A percentile compares a stretch with the other conserved stretches of the same genome.
phyloP scores from a whole-genome alignment of 1,284 basidiomycete genomes.

The Marasmius oreades region DNA sequence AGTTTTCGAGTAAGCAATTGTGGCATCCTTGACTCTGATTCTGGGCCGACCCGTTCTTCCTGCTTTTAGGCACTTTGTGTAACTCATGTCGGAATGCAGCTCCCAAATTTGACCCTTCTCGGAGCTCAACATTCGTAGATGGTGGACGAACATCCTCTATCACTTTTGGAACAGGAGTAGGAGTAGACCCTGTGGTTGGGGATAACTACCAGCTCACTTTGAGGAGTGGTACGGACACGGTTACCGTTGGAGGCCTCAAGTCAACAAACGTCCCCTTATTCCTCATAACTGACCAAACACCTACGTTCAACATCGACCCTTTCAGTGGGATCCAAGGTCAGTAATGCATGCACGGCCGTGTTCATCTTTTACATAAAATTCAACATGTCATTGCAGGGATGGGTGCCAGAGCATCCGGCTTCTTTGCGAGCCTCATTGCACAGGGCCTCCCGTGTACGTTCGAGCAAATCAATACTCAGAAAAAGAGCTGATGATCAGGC shows the following conservation, averaged over 20 bases:
- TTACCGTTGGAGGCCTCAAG: slow-evolving; percentile 15
- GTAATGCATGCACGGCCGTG: background rate
- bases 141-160: slow-evolving; percentile 35
- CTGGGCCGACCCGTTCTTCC: slow-evolving; percentile 2
- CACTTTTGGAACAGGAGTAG: slow-evolving; percentile 51
- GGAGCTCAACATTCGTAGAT: slow-evolving; percentile 49
- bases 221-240: slow-evolving; percentile 12
- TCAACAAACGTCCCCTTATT: slow-evolving; percentile 11
- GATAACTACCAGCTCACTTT: slow-evolving; percentile 13
- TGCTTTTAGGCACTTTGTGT: slow-evolving; percentile 40
- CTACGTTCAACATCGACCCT: slow-evolving; percentile 32
- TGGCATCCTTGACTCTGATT: background rate
- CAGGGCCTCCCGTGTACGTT: slow-evolving; percentile 46
- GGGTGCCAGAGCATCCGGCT: slow-evolving; percentile 42
- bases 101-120: slow-evolving; percentile 40
- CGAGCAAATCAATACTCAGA: background rate
- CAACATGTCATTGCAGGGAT: slow-evolving; percentile 32
- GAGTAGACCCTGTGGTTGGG: slow-evolving; percentile 48
- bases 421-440: slow-evolving; percentile 42
- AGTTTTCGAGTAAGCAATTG: slow-evolving; percentile 41
- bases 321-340: slow-evolving; percentile 53
- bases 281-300: slow-evolving; percentile 18
- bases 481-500: background rate
- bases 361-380: background rate
- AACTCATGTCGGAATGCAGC: slow-evolving; percentile 41